Evolutionary conservation across 257 asterid species (phyloP).

Genomic region (Primulina eburnea): DNA sequence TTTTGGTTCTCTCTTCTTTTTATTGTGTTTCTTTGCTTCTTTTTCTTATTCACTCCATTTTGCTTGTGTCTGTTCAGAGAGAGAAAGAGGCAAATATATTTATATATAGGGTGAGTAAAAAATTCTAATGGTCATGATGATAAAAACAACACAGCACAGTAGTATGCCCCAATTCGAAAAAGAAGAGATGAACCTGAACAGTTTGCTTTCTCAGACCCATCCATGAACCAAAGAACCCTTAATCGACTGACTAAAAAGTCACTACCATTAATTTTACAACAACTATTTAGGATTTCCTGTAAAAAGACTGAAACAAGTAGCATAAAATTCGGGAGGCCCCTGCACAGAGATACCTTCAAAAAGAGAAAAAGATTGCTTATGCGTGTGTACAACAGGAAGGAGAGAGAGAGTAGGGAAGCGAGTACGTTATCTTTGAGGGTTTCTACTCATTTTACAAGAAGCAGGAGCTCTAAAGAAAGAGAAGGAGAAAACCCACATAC

Average conservation of each 20-base stretch:
- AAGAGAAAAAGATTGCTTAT: constrained; percentile 33
- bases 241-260: background rate
- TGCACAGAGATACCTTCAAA: constrained; percentile 30
- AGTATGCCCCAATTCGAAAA: constrained; percentile 29
- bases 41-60: background rate
- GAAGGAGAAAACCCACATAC: background rate
- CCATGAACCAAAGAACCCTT: background rate
- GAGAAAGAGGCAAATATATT: background rate
- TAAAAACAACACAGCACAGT: constrained; percentile 4
- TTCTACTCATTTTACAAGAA: background rate
- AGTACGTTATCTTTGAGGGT: background rate
- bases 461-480: background rate
- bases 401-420: background rate
- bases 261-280: constrained; percentile 27
- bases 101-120: background rate
- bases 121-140: background rate
- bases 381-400: constrained; percentile 46
- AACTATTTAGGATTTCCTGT: constrained; percentile 60
- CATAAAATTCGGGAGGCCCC: constrained; percentile 93
- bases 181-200: constrained; percentile 31
- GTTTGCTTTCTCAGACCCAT: constrained; percentile 26
- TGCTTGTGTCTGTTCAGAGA: constrained; percentile 18
- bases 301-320: constrained; percentile 71
- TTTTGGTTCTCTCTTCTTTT: background rate
- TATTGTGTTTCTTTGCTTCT: background rate